Evolutionary conservation across 345 rosid genomes (phyloP).

Genomic region (Physaria fendleri): DNA sequence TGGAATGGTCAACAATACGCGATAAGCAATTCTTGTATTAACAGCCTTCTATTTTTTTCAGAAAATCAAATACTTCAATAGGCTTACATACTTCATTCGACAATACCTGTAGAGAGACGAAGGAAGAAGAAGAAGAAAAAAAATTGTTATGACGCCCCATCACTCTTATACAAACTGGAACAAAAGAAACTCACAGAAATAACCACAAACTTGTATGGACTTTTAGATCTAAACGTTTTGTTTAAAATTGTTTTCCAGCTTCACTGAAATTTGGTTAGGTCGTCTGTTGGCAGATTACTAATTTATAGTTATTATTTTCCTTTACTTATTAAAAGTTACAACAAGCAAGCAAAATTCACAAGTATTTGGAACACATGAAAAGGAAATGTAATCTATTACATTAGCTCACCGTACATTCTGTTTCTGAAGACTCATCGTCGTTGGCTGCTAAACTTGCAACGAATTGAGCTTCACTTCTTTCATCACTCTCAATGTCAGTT

Average conservation of each 20-base stretch:
- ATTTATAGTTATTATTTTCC: conserved; percentile 2
- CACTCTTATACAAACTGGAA: background rate
- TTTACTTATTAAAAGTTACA: conserved; percentile 5
- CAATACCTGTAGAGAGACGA: too few species aligned
- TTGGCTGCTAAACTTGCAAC: conserved; percentile 10
- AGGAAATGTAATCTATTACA: background rate
- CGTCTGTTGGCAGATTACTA: background rate
- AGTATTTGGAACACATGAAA: background rate
- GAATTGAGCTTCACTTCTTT: conserved; percentile 31
- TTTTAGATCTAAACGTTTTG: background rate
- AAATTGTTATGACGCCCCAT: too few species aligned
- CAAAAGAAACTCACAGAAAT: background rate
- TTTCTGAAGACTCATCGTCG: conserved; percentile 17
- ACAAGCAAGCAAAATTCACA: conserved; percentile 2
- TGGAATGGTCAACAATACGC: too few species aligned
- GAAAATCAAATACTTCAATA: too few species aligned
- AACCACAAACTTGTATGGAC: background rate
- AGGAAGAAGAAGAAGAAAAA: too few species aligned
- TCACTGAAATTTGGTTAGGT: background rate
- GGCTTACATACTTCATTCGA: too few species aligned
- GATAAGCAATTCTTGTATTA: too few species aligned
- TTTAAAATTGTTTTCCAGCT: background rate
- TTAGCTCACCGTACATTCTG: conserved; percentile 30
- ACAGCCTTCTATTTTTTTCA: too few species aligned
- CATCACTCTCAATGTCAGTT: conserved; percentile 37